Evolutionary conservation across 2,329 filamentous ascomycete genomes (phyloP), one percentile per base, ranked within the genome.

Genomic region (Botrytis paeoniae): DNA sequence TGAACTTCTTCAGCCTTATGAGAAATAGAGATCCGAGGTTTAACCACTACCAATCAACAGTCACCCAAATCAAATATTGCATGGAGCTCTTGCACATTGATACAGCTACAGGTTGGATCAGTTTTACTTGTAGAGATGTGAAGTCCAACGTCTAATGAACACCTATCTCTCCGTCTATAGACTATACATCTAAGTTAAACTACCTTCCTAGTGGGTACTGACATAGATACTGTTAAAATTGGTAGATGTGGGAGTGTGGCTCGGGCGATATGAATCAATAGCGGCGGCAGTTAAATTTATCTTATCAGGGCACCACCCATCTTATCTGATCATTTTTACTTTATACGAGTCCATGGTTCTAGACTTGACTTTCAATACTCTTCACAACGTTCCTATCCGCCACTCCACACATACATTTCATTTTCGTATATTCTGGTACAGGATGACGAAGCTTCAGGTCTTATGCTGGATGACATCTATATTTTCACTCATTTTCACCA

Each of bases 1-100:
- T 62, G 39, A 35, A 37, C 20, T 22, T 62, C n/a, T 68, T 68
- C 64, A 68, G 64, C 64, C 64, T 68, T 68, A 68, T 54, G 64
- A n/a, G 12, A 39, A 54, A 29, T 7, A 37, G 4, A 22, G 16
- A 37, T 57, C 65, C 65, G 65, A 57, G 1, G 35, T 57, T 68
- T 41, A 68, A 39, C 64, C 65, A 18, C 62, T 35, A 48, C 62
- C 29, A 64, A 64, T 64, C 41, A 64, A 45, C 32, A 9, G 39
- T 35, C 43, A 4, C 43, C 22, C 16, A 37, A 65, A 35, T 37
- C 63, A 48, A 65, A 64, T 45, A 64, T 32, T 45, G 12, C 32
- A 45, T 63, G 39, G 25, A 43, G n/a, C n/a, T 20, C 25, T 63
- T 29, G 60, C n/a, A 32, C 7, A 18, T 59, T 20, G 54, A 29